Evolutionary conservation across 305 asterid genomes (phyloP), one percentile per base, ranked within the genome.

Genomic region (Fraxinus velutina): DNA sequence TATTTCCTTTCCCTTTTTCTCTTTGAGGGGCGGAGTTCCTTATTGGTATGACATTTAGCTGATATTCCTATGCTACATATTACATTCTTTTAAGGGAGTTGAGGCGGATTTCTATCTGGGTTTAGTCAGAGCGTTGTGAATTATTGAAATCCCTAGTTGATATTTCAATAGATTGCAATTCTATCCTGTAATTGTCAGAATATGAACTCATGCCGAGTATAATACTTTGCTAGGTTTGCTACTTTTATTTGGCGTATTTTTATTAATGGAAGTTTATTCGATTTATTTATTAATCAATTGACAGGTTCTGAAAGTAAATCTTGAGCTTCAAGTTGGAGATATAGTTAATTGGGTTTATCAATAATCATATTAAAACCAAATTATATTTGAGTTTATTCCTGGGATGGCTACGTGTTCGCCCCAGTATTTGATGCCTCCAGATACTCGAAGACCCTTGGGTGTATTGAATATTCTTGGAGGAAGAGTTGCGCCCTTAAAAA

Each of bases 381-480:
- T 68, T 44, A 77, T 74, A 34, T 30, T 68, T 77, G 73, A 83
- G 80, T 22, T 80, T 78, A 17, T 74, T 62, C 78, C 80, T 79
- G 83, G 29, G 78, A 96, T 96, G 99, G 96, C 97, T 83, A 68
- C 90, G n/a, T 86, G 95, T 85, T 79, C 89, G 29, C 84, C 92
- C 68, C 89, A 93, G 68, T 90, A 80, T 81, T 91, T 92, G 82
- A 81, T 80, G 75, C 91, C 96, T 83, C 86, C 83, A n/a, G 95
- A 92, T 78, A 83, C 90, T 13, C 90, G 92, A 52, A 80, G 88
- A 50, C 84, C 89, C 0, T 55, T 80, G 36, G 93, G 93, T 64
- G 87, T 84, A 22, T 82, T 89, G 86, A 86, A 90, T 82, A 84
- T 84, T 84, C 87, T 84, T 55, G 92, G 94, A 74, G 89, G 94